Base-by-base conservation (phyloP, 139 green algal genomes). In the Penium margaritaceum region DNA sequence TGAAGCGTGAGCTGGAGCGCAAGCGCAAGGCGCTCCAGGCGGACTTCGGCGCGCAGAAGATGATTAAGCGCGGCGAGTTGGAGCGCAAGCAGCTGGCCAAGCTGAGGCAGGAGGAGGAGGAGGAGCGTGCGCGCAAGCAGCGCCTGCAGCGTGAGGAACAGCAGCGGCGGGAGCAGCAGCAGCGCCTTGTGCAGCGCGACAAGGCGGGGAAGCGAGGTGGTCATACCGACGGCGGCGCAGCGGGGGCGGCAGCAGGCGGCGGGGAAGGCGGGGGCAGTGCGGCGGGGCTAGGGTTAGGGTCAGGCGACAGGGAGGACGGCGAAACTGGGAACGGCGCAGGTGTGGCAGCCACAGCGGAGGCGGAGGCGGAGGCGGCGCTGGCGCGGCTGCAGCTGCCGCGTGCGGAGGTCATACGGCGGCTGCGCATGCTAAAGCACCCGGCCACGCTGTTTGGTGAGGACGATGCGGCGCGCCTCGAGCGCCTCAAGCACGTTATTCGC, bases 401-500 rank as follows among this genome's bases (percentile, higher is more conserved):
- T 1, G 82, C 84, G 53, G 90, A 97, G 69, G 89, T 95, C 36
- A 87, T 96, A 29, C 77, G 91, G 2, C 78, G 91, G 7, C 87
- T 98, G 44, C 67, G 94, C 0, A 71, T 85, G 4, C 81, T 98
- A 1, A 78, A 86, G 0, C 85, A 98, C 75, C 94, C 94, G 1
- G 86, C 84, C 4, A 97, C 88, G 0, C 79, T 98, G 9, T 98
- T 98, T 81, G 94, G 88, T 21, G 94, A 98, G 84, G 75, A 79
- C 46, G 68, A 81, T n/a, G 41, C 67, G 44, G 53, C 60, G 43
- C 63, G 39, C 27, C 30, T 72, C 47, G 38, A 19, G 27, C 39
- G 73, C 17, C 69, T 80, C 15, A 66, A 76, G 46, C 35, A 55
- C n/a, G 17, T 70, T 1, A 62, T 78, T 64, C 67, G 77, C 32